Conservation (phyloP, 352 stramenopile genomes). For the Phytophthora quininea region DNA sequence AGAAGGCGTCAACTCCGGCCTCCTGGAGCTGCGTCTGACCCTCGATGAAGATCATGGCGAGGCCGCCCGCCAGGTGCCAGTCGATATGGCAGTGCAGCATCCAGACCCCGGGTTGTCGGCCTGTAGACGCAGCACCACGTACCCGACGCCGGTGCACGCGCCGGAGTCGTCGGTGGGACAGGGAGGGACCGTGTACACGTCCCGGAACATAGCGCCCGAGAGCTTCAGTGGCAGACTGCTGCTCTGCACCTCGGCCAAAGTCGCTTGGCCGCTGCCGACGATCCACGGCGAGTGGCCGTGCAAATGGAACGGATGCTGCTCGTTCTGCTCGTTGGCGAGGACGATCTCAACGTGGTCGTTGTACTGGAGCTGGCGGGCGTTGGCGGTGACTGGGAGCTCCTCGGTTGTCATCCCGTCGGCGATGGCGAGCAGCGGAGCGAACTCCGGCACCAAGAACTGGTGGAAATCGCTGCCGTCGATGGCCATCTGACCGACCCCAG, state of each 20-base stretch:
- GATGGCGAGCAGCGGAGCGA: conserved; percentile 29
- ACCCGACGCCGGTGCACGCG: conserved; percentile 22
- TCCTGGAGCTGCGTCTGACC: conserved; percentile 18
- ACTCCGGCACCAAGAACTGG: conserved; percentile 24
- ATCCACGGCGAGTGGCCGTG: conserved; percentile 31
- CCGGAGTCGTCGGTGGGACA: conserved; percentile 17
- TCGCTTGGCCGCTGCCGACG: conserved; percentile 27
- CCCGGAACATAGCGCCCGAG: conserved; percentile 23
- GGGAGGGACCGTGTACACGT: conserved; percentile 33
- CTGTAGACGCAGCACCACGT: conserved; percentile 31
- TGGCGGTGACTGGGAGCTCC: conserved; percentile 25
- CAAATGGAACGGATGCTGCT: conserved; percentile 43
- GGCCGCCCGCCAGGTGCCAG: conserved; percentile 26
- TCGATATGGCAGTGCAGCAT: conserved; percentile 50
- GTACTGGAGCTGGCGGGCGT: conserved; percentile 8
- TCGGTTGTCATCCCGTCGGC: conserved; percentile 19
- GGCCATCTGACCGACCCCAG: conserved; percentile 24
- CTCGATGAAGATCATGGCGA: conserved; percentile 44
- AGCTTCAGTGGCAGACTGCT: conserved; percentile 31
- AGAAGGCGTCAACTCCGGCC: conserved; percentile 17
- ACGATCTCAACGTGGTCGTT: conserved; percentile 32
- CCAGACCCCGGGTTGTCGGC: conserved; percentile 41
- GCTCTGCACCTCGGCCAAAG: conserved; percentile 10
- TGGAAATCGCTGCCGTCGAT: conserved; percentile 25
- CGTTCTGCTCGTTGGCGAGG: conserved; percentile 29